Percentiles rank a stretch among this genome's conserved stretches.
These are phyloP conservation scores for Rhodotorula sp. DNA, from an alignment of 1,284 basidiomycete species.

Conservation along the genomic window DNA sequence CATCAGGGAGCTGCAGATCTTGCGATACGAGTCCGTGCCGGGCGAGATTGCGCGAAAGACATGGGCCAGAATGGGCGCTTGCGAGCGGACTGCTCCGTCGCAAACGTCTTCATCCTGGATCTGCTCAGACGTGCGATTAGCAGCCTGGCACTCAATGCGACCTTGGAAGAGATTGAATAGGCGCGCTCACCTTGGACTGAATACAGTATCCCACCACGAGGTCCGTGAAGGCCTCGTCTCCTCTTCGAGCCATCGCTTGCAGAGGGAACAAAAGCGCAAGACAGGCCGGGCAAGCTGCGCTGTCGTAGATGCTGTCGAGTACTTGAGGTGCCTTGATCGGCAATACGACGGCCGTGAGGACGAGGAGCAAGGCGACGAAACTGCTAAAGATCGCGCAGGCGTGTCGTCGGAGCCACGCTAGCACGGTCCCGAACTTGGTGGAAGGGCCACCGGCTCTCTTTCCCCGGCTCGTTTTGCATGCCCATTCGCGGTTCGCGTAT, in stretches of 20 bases:
- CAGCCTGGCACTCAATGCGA: no score
- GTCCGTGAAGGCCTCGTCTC: neutral
- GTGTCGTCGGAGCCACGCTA: no score
- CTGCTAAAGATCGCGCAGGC: neutral
- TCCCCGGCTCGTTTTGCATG: no score
- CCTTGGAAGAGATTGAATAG: no score
- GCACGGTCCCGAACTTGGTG: no score
- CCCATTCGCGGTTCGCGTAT: no score
- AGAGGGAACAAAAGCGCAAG: neutral
- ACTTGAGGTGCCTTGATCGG: neutral
- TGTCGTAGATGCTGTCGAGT: neutral
- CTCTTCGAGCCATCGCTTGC: neutral
- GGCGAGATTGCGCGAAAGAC: conserved; percentile 57
- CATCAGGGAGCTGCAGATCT: conserved; percentile 59
- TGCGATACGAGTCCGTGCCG: conserved; percentile 55
- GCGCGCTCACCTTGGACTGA: neutral
- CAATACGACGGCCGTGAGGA: neutral
- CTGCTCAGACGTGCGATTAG: neutral
- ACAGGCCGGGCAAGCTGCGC: conserved; percentile 1
- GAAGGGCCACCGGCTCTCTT: no score
- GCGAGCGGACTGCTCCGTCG: conserved; percentile 55
- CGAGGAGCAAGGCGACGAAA: neutral
- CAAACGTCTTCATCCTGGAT: conserved; percentile 58
- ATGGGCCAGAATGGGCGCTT: conserved; percentile 62
- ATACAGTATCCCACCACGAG: neutral